phyloP scores from a whole-genome alignment of 805 yeast species.

The Kregervanrija delftensis region DNA sequence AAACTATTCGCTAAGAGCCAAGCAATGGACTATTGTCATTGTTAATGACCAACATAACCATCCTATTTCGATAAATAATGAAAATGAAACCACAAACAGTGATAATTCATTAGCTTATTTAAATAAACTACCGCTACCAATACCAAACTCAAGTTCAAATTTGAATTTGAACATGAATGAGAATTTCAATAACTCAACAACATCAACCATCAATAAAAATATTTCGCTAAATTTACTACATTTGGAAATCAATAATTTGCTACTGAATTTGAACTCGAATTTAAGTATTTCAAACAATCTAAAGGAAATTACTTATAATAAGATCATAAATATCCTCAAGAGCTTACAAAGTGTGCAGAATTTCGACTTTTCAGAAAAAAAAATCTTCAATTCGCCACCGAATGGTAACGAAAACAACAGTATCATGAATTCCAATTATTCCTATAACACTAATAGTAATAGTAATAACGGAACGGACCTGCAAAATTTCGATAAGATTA shows the following conservation, averaged over 20 bases:
- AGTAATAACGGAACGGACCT: too few relatives aligned
- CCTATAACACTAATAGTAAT: neutral
- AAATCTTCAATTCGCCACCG: too few relatives aligned
- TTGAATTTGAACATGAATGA: too few relatives aligned
- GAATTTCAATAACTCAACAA: too few relatives aligned
- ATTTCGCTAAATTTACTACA: slow-evolving; percentile 16
- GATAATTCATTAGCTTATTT: too few relatives aligned
- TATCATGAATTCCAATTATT: neutral
- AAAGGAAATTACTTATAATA: slow-evolving; percentile 22
- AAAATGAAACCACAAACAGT: neutral
- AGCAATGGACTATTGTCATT: slow-evolving; percentile 54
- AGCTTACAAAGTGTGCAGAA: too few relatives aligned
- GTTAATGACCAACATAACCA: slow-evolving; percentile 59
- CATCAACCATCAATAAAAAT: too few relatives aligned
- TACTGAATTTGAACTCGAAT: slow-evolving; percentile 22
- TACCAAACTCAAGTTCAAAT: too few relatives aligned
- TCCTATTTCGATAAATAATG: slow-evolving; percentile 19
- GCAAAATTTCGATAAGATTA: too few relatives aligned
- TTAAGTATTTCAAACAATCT: slow-evolving; percentile 14
- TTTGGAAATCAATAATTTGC: slow-evolving; percentile 22
- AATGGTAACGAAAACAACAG: neutral
- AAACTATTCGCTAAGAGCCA: slow-evolving; percentile 44
- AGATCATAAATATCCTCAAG: slow-evolving; percentile 17
- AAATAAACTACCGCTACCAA: too few relatives aligned
- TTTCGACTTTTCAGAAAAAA: too few relatives aligned